A percentile compares a stretch with the other conserved stretches of the same genome.
Conservation (phyloP, 139 green algal species). For the Astrephomene gubernaculifera region DNA sequence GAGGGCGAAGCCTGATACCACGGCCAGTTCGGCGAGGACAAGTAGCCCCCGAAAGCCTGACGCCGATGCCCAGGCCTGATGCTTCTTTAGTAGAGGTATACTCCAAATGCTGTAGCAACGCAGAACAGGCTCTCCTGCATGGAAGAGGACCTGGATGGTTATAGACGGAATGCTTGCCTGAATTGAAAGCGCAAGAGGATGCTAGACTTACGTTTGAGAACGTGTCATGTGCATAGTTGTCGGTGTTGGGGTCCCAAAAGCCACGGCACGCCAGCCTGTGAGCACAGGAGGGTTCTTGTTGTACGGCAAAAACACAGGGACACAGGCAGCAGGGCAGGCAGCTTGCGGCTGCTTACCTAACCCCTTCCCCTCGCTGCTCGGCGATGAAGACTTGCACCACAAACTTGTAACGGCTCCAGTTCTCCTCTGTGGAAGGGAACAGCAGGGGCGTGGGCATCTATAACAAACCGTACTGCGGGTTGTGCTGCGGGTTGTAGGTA, state of each 20-base stretch:
- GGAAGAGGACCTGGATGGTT: not conserved
- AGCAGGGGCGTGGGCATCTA: too few relatives aligned
- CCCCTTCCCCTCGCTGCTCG: constrained; percentile 81
- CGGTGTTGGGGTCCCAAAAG: constrained; percentile 84
- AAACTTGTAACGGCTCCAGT: constrained; percentile 84
- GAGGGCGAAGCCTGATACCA: too few relatives aligned
- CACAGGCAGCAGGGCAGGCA: not conserved
- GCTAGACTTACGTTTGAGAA: constrained; percentile 75
- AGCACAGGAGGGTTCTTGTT: not conserved
- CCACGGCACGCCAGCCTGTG: constrained; percentile 73
- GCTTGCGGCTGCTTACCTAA: constrained; percentile 54
- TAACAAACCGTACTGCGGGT: too few relatives aligned
- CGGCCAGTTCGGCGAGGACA: too few relatives aligned
- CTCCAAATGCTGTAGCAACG: constrained; percentile 68
- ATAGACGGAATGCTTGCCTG: not conserved
- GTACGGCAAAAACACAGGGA: not conserved
- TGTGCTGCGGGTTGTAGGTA: too few relatives aligned
- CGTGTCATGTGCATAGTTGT: constrained; percentile 74
- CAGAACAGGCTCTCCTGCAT: constrained; percentile 76
- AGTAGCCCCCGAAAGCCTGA: too few relatives aligned
- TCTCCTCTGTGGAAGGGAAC: constrained; percentile 66
- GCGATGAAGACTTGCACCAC: constrained; percentile 87
- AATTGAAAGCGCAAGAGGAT: not conserved
- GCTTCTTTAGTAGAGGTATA: constrained; percentile 81
- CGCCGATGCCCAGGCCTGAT: too few relatives aligned